Evolutionary conservation across 345 rosid species (phyloP).

Genomic region (Brassica juncea): DNA sequence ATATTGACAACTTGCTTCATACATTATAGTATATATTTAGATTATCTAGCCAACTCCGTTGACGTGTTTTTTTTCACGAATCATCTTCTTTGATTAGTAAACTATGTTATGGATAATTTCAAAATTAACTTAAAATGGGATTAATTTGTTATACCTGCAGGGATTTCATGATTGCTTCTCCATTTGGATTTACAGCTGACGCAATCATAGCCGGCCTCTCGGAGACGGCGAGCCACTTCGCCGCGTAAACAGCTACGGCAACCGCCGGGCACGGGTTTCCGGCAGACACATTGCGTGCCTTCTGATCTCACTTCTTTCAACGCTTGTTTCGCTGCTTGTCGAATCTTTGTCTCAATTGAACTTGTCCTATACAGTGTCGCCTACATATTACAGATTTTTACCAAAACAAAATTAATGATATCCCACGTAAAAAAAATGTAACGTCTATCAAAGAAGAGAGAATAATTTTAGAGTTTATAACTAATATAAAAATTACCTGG

Average conservation of each 20-base stretch:
- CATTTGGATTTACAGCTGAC: constrained; percentile 74
- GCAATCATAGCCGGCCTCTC: constrained; percentile 57
- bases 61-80: background rate
- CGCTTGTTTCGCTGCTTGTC: constrained; percentile 64
- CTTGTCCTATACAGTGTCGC: constrained; percentile 65
- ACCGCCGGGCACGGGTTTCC: constrained; percentile 43
- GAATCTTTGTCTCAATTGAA: constrained; percentile 62
- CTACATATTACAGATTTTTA: constrained; percentile 41
- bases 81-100: background rate
- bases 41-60: constrained; percentile 13
- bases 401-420: constrained; percentile 19
- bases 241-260: constrained; percentile 65
- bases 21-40: background rate
- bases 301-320: constrained; percentile 44
- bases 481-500: constrained; percentile 49
- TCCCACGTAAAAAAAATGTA: background rate
- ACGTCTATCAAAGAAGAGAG: background rate
- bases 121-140: background rate
- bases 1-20: constrained; percentile 14
- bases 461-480: background rate
- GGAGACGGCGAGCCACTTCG: constrained; percentile 59
- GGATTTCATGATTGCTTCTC: constrained; percentile 69
- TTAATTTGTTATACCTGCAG: constrained; percentile 53
- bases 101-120: background rate
- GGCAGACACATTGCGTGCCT: constrained; percentile 56